Evolutionary conservation across 2,329 filamentous ascomycete genomes (phyloP), one percentile per base, ranked within the genome.

Genomic region (Exophiala calicioides): DNA sequence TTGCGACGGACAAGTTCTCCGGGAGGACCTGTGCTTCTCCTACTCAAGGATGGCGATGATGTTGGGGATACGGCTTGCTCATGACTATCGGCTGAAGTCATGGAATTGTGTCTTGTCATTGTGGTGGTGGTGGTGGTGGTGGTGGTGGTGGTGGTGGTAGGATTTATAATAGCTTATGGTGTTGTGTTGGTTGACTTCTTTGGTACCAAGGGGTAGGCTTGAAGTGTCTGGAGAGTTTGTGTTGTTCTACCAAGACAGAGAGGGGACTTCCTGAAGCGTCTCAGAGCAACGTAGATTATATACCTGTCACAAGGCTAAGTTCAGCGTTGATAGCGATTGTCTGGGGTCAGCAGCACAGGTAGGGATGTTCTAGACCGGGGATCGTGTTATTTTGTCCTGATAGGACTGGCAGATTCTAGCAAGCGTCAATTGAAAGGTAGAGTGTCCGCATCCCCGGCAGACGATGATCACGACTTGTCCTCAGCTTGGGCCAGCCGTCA

Each of bases 91-190:
- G 35, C 34, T 3, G 29, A 12, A 10, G 35, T 18, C 9, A 29
- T 30, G 36, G 29, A 47, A 29, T 36, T 27, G 31, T 32, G 18
- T 29, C 36, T 43, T 16, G 44, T 44, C 49, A 52, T 47, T 13
- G 34, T 24, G 27, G 15, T 24, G 24, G 15, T 33, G 31, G n/a
- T 36, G 15, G 21, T 44, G 20, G 39, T 16, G 31, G 20, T 39
- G 21, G 31, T 39, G 15, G 13, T 38, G 20, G 15, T 24, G 20
- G 15, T 23, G 12, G 30, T 20, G 8, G 43, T 38, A 12, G 16
- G 13, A 27, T 39, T 1, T 19, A n/a, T n/a, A n/a, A n/a, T n/a
- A n/a, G n/a, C n/a, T n/a, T n/a, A n/a, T n/a, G n/a, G n/a, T n/a
- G n/a, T n/a, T n/a, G n/a, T n/a, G n/a, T n/a, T n/a, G n/a, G n/a